Percentiles rank a stretch among this genome's conserved stretches.
Evolutionary conservation across 345 rosid species (phyloP).

Genomic region (Eucalyptus curtisii): DNA sequence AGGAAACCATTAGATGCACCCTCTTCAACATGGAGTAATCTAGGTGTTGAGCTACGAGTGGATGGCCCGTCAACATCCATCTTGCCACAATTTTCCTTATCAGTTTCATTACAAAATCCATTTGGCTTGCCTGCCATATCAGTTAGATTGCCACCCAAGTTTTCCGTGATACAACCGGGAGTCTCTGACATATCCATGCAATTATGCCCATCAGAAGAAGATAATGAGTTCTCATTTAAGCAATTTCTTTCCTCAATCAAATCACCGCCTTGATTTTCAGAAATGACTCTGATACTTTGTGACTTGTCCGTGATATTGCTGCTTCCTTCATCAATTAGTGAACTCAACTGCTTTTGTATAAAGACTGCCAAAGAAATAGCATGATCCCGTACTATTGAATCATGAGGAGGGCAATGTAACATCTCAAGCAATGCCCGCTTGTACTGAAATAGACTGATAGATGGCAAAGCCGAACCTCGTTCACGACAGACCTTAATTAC

Average conservation of each 20-base stretch:
- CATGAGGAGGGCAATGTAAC: constrained; percentile 46
- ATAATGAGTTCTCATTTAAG: background rate
- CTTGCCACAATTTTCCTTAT: constrained; percentile 5
- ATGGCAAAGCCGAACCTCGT: constrained; percentile 26
- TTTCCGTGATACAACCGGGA: background rate
- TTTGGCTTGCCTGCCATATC: background rate
- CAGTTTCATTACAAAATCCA: background rate
- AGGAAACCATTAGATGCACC: constrained; percentile 1
- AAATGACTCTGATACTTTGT: background rate
- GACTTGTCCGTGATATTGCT: background rate
- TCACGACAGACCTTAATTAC: constrained; percentile 26
- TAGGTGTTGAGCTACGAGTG: background rate
- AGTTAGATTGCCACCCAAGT: background rate
- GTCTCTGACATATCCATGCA: background rate
- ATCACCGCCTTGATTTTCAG: constrained; percentile 1
- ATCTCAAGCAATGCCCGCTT: constrained; percentile 48
- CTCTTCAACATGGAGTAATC: background rate
- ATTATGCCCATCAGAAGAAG: background rate
- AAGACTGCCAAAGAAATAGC: constrained; percentile 53
- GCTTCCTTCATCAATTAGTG: constrained; percentile 14
- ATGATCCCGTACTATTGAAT: constrained; percentile 74
- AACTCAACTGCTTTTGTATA: constrained; percentile 47
- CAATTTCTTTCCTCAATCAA: background rate
- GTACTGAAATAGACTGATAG: constrained; percentile 50
- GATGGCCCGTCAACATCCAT: constrained; percentile 5